A percentile compares a stretch with the other conserved stretches of the same genome.
Evolutionary conservation across 164 flowering plant species (phyloP).

Genomic region (Annona cherimola): DNA sequence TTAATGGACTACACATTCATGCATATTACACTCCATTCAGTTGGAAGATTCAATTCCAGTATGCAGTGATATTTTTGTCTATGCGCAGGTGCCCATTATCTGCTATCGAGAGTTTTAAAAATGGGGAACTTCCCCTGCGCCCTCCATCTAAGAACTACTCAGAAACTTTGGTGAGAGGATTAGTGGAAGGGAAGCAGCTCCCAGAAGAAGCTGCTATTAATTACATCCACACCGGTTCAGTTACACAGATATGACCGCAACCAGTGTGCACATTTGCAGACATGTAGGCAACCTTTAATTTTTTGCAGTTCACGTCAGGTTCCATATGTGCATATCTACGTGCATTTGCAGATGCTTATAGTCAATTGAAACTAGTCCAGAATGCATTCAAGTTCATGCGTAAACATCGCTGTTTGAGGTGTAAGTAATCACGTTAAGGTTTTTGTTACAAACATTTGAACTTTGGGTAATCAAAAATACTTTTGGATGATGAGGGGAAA

Average conservation of each 20-base stretch:
- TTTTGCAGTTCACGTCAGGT: background rate
- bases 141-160: slow-evolving; percentile 54
- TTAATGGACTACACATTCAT: background rate
- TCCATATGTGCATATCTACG: no score
- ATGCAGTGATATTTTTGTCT: background rate
- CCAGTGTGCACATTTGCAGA: background rate
- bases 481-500: no score
- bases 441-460: no score
- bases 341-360: no score
- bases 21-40: background rate
- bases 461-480: no score
- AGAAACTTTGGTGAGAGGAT: slow-evolving; percentile 51
- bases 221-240: slow-evolving; percentile 51
- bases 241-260: slow-evolving; percentile 39
- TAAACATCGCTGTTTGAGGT: no score
- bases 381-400: no score
- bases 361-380: no score
- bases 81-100: slow-evolving; percentile 55
- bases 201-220: slow-evolving; percentile 63
- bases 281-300: background rate
- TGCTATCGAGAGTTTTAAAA: slow-evolving; percentile 43
- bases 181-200: slow-evolving; percentile 66
- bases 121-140: slow-evolving; percentile 45
- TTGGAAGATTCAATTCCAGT: background rate
- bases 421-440: no score